Conservation (phyloP, 768 basidiomycete genomes). For the Leucocoprinus birnbaumii region DNA sequence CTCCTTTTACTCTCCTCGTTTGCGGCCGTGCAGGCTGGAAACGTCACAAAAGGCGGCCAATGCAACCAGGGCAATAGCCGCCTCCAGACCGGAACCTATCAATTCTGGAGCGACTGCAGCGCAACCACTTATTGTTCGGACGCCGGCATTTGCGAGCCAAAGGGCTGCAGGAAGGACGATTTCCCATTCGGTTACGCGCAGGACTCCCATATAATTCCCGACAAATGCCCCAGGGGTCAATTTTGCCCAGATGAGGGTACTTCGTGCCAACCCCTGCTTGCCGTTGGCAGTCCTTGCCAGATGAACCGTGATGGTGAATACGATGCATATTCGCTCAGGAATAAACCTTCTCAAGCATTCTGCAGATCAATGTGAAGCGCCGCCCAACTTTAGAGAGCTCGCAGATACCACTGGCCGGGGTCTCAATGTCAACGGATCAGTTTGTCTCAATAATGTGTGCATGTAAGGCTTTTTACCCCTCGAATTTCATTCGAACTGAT, state of each 20-base stretch:
- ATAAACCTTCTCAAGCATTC: conserved; percentile 1
- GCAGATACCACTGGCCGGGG: conserved; percentile 64
- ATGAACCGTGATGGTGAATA: conserved; percentile 79
- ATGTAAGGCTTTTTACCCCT: conserved; percentile 46
- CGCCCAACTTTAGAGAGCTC: conserved; percentile 62
- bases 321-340: background rate
- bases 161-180: conserved; percentile 73
- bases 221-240: conserved; percentile 53
- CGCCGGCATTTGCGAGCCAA: conserved; percentile 52
- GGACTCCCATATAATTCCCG: conserved; percentile 43
- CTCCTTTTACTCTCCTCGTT: conserved; percentile 50
- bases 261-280: conserved; percentile 55
- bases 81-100: conserved; percentile 73
- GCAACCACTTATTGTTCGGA: conserved; percentile 59
- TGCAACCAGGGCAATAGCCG: conserved; percentile 60
- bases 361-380: conserved; percentile 74
- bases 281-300: conserved; percentile 72
- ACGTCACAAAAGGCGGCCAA: conserved; percentile 35
- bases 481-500: background rate
- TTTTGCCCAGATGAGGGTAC: conserved; percentile 89
- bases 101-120: conserved; percentile 79
- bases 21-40: conserved; percentile 44
- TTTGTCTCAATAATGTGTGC: conserved; percentile 83
- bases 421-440: conserved; percentile 75
- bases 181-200: conserved; percentile 69